Percentiles rank a stretch among this genome's conserved stretches.
phyloP scores from a whole-genome alignment of 176 grass and related monocot species.

The Thinopyrum elongatum region DNA sequence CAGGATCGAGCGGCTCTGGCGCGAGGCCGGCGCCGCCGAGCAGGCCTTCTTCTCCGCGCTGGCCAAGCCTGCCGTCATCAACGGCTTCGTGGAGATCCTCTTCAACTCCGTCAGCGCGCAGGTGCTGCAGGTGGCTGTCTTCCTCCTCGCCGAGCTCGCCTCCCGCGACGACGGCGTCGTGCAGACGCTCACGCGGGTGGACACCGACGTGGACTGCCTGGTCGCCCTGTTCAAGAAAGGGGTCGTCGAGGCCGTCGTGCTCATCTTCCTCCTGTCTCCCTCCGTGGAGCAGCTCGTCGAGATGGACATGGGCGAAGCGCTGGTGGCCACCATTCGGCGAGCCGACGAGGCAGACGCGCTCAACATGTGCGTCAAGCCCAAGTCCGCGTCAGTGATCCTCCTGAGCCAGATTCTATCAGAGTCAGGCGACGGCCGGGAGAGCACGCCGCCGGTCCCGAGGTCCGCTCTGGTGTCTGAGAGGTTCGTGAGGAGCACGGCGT shows the following conservation, averaged over 20 bases:
- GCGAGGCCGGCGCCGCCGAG: conserved; percentile 27
- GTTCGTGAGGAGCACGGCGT: conserved; percentile 35
- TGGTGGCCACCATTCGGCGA: conserved; percentile 38
- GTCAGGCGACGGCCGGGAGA: not conserved
- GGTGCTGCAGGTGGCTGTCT: conserved; percentile 44
- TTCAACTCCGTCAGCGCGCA: conserved; percentile 58
- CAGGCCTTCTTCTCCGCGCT: conserved; percentile 20
- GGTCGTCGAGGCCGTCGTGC: conserved; percentile 42
- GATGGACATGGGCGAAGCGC: conserved; percentile 57
- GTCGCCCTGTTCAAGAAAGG: conserved; percentile 76
- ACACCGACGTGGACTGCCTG: conserved; percentile 68
- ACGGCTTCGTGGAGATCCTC: conserved; percentile 70
- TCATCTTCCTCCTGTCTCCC: conserved; percentile 52
- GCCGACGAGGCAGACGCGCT: conserved; percentile 30
- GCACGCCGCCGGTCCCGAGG: conserved; percentile 29
- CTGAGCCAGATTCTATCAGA: conserved; percentile 45
- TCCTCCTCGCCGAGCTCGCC: conserved; percentile 57
- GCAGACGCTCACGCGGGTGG: conserved; percentile 61
- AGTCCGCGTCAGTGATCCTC: conserved; percentile 56
- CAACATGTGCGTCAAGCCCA: conserved; percentile 59
- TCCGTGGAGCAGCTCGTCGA: conserved; percentile 46
- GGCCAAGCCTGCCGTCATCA: conserved; percentile 48
- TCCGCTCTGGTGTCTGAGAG: conserved; percentile 40
- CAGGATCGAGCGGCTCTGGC: conserved; percentile 52
- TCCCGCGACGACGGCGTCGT: conserved; percentile 48